Conservation (phyloP, 257 asterid species). For the Nicotiana tabacum region DNA sequence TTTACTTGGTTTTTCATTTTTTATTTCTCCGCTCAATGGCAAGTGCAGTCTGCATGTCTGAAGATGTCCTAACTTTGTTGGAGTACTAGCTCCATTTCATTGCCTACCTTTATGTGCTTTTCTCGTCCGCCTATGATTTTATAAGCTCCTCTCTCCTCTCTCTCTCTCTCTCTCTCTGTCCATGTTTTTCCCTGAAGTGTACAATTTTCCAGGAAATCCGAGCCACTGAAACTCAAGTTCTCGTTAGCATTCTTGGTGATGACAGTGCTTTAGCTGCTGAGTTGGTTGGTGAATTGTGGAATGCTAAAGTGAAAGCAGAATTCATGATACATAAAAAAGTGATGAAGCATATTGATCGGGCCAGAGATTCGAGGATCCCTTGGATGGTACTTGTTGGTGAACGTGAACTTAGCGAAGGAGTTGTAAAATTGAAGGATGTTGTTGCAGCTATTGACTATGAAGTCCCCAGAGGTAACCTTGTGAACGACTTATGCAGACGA, state of each 20-base stretch:
- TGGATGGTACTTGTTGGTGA: conserved; percentile 81
- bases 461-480: conserved; percentile 47
- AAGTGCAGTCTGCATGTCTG: not conserved
- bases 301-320: conserved; percentile 68
- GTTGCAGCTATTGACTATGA: conserved; percentile 34
- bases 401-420: conserved; percentile 51
- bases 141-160: not conserved
- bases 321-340: conserved; percentile 50
- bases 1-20: not conserved
- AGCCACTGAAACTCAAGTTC: conserved; percentile 80
- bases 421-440: conserved; percentile 55
- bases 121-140: not conserved
- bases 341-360: conserved; percentile 64
- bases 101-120: not conserved
- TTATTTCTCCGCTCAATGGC: not conserved
- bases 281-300: conserved; percentile 69
- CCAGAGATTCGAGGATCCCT: conserved; percentile 61
- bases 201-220: conserved; percentile 49
- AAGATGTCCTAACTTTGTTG: not conserved
- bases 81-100: not conserved
- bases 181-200: not conserved
- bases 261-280: conserved; percentile 68
- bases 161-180: not conserved
- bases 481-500: conserved; percentile 46
- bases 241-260: conserved; percentile 77